Evolutionary conservation across 176 grass and related monocot species (phyloP).

Genomic region (Melocanna baccifera): DNA sequence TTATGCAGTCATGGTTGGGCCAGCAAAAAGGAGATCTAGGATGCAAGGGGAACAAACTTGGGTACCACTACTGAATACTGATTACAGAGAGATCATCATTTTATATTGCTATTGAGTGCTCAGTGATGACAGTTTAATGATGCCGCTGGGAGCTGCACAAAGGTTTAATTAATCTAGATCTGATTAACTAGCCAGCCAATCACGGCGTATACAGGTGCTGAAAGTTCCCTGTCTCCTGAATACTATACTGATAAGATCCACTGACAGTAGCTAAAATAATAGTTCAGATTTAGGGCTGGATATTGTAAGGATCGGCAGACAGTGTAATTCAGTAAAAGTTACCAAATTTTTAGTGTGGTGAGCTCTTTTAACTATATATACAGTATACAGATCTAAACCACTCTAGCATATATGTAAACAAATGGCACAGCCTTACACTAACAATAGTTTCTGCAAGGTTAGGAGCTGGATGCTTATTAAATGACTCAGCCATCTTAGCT

Average conservation of each 20-base stretch:
- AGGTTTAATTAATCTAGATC: constrained; percentile 12
- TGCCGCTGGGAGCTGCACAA: not conserved
- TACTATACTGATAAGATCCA: constrained; percentile 33
- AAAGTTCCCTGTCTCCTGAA: constrained; percentile 17
- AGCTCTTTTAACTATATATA: not conserved
- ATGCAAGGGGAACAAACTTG: not conserved
- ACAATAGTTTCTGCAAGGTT: not conserved
- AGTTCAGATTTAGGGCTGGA: not conserved
- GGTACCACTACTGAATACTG: not conserved
- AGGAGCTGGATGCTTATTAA: not conserved
- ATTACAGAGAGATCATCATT: not conserved
- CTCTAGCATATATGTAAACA: not conserved
- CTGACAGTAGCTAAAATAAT: not conserved
- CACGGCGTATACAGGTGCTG: constrained; percentile 11
- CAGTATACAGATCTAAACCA: not conserved
- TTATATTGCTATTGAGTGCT: not conserved
- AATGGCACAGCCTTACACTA: not conserved
- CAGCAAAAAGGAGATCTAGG: not conserved
- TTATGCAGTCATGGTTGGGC: not conserved
- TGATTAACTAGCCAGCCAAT: constrained; percentile 18
- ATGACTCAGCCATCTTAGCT: not conserved
- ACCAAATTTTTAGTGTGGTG: not conserved
- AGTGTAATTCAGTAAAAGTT: too few relatives aligned
- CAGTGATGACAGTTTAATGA: not conserved
- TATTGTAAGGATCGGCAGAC: not conserved